phyloP scores from a whole-genome alignment of 2,329 filamentous ascomycete species.

The Colletotrichum shisoi region DNA sequence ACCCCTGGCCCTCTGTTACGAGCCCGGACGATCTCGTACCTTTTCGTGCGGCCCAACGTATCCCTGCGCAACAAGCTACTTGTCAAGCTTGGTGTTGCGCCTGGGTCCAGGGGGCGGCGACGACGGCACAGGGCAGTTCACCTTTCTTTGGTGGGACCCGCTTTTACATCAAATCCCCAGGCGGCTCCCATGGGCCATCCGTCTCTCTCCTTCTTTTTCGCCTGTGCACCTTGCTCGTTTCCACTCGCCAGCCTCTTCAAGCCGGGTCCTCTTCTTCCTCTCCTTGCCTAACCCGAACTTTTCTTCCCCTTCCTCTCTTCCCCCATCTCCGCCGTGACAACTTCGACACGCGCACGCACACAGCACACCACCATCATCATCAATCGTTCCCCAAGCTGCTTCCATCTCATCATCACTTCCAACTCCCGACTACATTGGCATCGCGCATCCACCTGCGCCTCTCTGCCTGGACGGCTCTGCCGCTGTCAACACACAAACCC shows the following conservation, averaged over 20 bases:
- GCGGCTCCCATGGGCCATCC: constrained; percentile 30
- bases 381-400: constrained; percentile 11
- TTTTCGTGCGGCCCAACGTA: constrained; percentile 12
- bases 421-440: neutral
- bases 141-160: constrained; percentile 11
- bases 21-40: constrained; percentile 4
- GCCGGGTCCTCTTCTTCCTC: constrained; percentile 33
- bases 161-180: constrained; percentile 27
- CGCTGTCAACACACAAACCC: constrained; percentile 21
- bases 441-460: constrained; percentile 29
- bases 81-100: constrained; percentile 28
- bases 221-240: constrained; percentile 32
- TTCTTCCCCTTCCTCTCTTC: constrained; percentile 30
- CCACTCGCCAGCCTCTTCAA: constrained; percentile 38
- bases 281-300: constrained; percentile 31
- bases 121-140: constrained; percentile 33
- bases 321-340: constrained; percentile 35
- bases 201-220: constrained; percentile 25
- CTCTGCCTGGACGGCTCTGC: constrained; percentile 36
- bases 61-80: constrained; percentile 19
- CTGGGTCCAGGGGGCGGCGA: constrained; percentile 26
- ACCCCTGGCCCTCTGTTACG: neutral
- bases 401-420: constrained; percentile 13
- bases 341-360: constrained; percentile 30
- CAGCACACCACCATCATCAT: constrained; percentile 27